Evolutionary conservation across 345 rosid genomes (phyloP).

Genomic region (Corchorus capsularis): DNA sequence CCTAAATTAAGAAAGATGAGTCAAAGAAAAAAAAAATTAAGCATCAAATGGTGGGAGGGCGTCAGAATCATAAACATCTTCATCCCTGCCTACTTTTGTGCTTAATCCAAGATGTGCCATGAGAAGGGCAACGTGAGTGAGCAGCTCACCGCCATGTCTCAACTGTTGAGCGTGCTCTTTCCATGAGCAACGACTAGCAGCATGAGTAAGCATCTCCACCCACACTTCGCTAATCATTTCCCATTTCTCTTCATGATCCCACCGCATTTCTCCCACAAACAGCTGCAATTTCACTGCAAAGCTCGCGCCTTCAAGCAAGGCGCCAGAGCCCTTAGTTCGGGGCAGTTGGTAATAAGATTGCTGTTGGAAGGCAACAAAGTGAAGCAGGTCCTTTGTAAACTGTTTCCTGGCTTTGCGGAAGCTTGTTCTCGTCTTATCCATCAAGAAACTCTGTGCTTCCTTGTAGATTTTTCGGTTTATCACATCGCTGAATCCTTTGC

Average conservation of each 20-base stretch:
- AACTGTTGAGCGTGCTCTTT: slow-evolving; percentile 20
- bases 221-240: slow-evolving; percentile 19
- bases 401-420: neutral
- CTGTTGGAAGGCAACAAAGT: neutral
- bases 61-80: neutral
- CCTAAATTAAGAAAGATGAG: no score
- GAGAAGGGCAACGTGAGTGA: slow-evolving; percentile 26
- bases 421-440: neutral
- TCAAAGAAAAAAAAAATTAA: neutral
- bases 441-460: neutral
- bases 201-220: slow-evolving; percentile 14
- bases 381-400: neutral
- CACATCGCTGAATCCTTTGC: slow-evolving; percentile 34
- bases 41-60: slow-evolving; percentile 7
- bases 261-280: neutral
- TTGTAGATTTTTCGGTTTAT: slow-evolving; percentile 33
- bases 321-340: neutral
- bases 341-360: neutral
- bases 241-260: neutral
- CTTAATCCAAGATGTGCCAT: slow-evolving; percentile 23
- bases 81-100: slow-evolving; percentile 2
- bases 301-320: neutral
- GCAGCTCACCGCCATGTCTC: slow-evolving; percentile 30
- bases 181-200: slow-evolving; percentile 17
- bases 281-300: neutral